phyloP scores from a whole-genome alignment of 768 basidiomycete genomes.

The Amanita rimosa region DNA sequence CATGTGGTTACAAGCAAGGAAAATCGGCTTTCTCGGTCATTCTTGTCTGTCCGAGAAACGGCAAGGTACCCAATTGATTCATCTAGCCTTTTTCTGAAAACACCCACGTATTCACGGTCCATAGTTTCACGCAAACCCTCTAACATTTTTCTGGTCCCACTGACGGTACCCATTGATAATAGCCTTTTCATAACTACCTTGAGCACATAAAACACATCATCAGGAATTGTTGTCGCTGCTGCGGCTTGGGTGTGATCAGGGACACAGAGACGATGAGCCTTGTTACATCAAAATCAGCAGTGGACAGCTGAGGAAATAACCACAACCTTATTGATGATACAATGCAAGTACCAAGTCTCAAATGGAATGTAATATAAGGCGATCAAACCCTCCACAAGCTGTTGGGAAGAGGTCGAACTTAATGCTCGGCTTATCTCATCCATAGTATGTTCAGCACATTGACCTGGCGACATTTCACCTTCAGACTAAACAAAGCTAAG shows the following conservation, averaged over 20 bases:
- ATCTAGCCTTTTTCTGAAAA: conserved; percentile 80
- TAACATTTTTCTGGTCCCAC: conserved; percentile 45
- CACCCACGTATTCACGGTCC: conserved; percentile 72
- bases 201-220: conserved; percentile 94
- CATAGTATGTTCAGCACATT: neutral
- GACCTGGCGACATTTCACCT: conserved; percentile 5
- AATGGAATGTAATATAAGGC: conserved; percentile 75
- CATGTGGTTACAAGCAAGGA: conserved; percentile 66
- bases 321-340: conserved; percentile 75
- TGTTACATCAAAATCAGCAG: neutral
- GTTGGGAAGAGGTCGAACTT: conserved; percentile 34
- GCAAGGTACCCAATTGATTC: conserved; percentile 63
- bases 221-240: conserved; percentile 66
- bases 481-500: conserved; percentile 6
- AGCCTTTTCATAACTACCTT: conserved; percentile 74
- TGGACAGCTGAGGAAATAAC: neutral
- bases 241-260: conserved; percentile 57
- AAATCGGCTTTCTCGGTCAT: conserved; percentile 67
- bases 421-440: neutral
- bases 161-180: conserved; percentile 63
- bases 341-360: conserved; percentile 86
- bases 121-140: conserved; percentile 61
- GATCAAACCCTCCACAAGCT: conserved; percentile 56
- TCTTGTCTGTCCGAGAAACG: conserved; percentile 52
- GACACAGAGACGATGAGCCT: conserved; percentile 85